Percentiles rank a stretch among this genome's conserved stretches.
Conservation (phyloP, 306 rosid genomes). For the Astragalus glycyphyllos region DNA sequence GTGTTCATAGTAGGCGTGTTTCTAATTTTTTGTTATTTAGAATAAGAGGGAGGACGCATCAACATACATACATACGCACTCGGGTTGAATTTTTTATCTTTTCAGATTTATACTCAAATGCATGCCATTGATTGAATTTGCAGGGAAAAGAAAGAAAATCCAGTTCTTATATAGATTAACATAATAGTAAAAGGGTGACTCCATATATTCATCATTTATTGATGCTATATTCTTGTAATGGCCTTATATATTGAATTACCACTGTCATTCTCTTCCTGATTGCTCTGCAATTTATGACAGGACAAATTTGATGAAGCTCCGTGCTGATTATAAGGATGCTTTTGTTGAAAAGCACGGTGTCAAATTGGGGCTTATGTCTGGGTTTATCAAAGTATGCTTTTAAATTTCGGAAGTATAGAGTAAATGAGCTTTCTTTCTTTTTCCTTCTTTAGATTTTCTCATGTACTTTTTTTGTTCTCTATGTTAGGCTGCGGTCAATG, state of each 20-base stretch:
- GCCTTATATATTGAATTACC: slow-evolving; percentile 14
- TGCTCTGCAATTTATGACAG: slow-evolving; percentile 55
- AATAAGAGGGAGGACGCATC: background rate
- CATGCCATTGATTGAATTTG: slow-evolving; percentile 6
- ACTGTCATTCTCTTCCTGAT: slow-evolving; percentile 37
- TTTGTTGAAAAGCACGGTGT: slow-evolving; percentile 88
- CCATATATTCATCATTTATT: slow-evolving; percentile 26
- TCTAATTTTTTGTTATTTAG: background rate
- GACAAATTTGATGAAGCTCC: slow-evolving; percentile 92
- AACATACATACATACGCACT: background rate
- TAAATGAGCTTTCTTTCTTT: slow-evolving; percentile 1
- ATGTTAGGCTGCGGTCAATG: slow-evolving; percentile 82
- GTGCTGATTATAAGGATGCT: slow-evolving; percentile 87
- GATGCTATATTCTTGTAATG: slow-evolving; percentile 2
- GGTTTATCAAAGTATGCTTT: slow-evolving; percentile 72
- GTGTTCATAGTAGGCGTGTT: background rate
- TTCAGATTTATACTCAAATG: background rate
- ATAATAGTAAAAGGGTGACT: slow-evolving; percentile 3
- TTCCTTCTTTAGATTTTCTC: slow-evolving; percentile 24
- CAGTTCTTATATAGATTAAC: background rate
- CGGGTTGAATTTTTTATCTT: background rate
- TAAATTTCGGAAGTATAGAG: slow-evolving; percentile 25
- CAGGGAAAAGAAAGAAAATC: background rate
- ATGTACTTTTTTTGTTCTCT: slow-evolving; percentile 8
- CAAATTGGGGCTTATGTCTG: slow-evolving; percentile 88